phyloP scores from a whole-genome alignment of 768 basidiomycete species.

The Fistulinella prunicolor region DNA sequence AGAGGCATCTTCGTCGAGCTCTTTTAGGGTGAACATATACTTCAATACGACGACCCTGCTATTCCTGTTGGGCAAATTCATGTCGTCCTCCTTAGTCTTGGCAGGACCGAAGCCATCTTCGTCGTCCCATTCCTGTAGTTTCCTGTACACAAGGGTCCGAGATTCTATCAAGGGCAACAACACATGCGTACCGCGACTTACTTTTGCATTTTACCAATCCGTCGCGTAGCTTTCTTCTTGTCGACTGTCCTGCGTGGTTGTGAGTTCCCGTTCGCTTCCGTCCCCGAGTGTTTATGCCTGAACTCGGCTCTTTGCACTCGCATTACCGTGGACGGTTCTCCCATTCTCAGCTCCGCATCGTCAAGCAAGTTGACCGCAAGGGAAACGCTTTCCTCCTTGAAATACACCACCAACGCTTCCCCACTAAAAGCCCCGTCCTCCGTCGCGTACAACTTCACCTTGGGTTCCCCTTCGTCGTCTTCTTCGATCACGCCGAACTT shows the following conservation, averaged over 20 bases:
- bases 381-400: slow-evolving; percentile 93
- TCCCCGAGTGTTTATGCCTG: slow-evolving; percentile 56
- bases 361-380: slow-evolving; percentile 84
- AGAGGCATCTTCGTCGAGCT: slow-evolving; percentile 81
- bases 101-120: slow-evolving; percentile 88
- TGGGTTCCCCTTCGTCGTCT: slow-evolving; percentile 86
- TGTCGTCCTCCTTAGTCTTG: slow-evolving; percentile 52
- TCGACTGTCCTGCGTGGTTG: slow-evolving; percentile 63
- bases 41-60: slow-evolving; percentile 88
- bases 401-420: slow-evolving; percentile 93
- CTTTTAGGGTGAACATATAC: slow-evolving; percentile 89
- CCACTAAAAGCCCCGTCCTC: slow-evolving; percentile 89
- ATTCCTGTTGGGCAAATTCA: slow-evolving; percentile 46
- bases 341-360: slow-evolving; percentile 86
- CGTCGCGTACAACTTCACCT: slow-evolving; percentile 92
- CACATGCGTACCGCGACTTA: slow-evolving; percentile 28
- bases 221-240: slow-evolving; percentile 71
- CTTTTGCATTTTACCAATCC: slow-evolving; percentile 88
- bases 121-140: slow-evolving; percentile 91
- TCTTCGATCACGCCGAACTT: slow-evolving; percentile 93
- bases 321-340: slow-evolving; percentile 72
- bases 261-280: slow-evolving; percentile 38
- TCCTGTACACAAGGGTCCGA: slow-evolving; percentile 49
- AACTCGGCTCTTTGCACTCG: slow-evolving; percentile 76
- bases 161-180: not conserved